Evolutionary conservation across 2,329 filamentous ascomycete genomes (phyloP).

Genomic region (Salinomyces thailandicus): DNA sequence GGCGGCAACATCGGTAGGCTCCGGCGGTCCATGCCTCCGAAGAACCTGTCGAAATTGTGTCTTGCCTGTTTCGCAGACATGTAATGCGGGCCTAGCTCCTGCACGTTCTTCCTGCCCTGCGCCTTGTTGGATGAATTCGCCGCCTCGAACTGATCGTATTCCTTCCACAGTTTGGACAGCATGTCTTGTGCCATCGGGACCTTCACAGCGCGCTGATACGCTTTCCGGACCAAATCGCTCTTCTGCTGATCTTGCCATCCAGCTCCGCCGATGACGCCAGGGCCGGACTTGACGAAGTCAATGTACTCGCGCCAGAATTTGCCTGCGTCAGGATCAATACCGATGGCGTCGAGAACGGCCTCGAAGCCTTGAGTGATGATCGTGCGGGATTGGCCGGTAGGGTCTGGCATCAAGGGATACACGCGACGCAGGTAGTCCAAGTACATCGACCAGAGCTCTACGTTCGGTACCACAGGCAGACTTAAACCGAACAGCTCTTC

Average conservation of each 20-base stretch:
- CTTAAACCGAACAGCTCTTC: constrained; percentile 77
- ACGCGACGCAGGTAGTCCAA: constrained; percentile 88
- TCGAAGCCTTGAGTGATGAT: constrained; percentile 83
- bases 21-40: constrained; percentile 61
- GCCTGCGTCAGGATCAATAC: constrained; percentile 82
- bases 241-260: constrained; percentile 97
- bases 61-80: constrained; percentile 92
- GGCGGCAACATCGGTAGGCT: constrained; percentile 76
- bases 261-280: constrained; percentile 65
- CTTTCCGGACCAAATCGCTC: constrained; percentile 85
- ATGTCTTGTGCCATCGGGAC: constrained; percentile 64
- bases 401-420: constrained; percentile 76
- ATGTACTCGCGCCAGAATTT: constrained; percentile 92
- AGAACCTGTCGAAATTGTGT: constrained; percentile 82
- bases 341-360: constrained; percentile 80
- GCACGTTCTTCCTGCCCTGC: constrained; percentile 85
- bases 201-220: constrained; percentile 80
- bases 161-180: constrained; percentile 80
- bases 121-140: constrained; percentile 65
- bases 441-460: constrained; percentile 85
- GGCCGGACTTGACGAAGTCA: constrained; percentile 79
- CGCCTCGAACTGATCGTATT: constrained; percentile 96
- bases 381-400: constrained; percentile 62
- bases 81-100: constrained; percentile 84
- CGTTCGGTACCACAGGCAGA: constrained; percentile 67